Evolutionary conservation across 768 basidiomycete genomes (phyloP), one percentile per base, ranked within the genome.

Genomic region (Cyathus striatus): DNA sequence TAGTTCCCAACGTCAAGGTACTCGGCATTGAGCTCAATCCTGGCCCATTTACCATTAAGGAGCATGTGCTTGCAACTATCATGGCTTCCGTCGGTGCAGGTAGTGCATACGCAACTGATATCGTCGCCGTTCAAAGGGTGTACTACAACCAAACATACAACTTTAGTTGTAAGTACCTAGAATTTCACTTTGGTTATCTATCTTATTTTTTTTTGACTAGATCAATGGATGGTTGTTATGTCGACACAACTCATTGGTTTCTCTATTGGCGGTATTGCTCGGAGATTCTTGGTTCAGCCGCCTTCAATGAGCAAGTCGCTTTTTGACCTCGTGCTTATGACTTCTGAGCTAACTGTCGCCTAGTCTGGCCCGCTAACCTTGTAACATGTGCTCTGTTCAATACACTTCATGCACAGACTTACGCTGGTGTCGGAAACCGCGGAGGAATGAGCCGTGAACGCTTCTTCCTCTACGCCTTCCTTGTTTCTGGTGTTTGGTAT

Each of bases 161-260:
- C 46, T 86, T 75, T 44, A 56, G 64, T 21, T 76, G 82, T 82
- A 44, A 45, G 78, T 61, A 6, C 34, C n/a, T n/a, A n/a, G 10
- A 20, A 20, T 18, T 6, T 13, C 16, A 4, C 4, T 21, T 35
- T 36, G n/a, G 22, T 10, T 25, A 24, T 24, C 14, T 12, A 37
- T 26, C n/a, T 23, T n/a, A 41, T 27, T 5, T 16, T 32, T 10
- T 13, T 27, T 10, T 26, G 33, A 16, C 20, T 48, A 75, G 86
- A 89, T 59, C 84, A 87, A 64, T 85, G 86, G 81, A 76, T 89
- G 60, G 63, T 89, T 17, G 83, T 90, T 20, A 78, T 89, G 64
- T 82, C 78, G 23, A 81, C 81, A 1, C 82, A 85, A 53, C 64
- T 88, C 42, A 87, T 90, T 42, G 87, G 90, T 10, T 90, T 90